Evolutionary conservation across 148 eudicot genomes (phyloP).

Genomic region (Rhododendron kiyosumense): DNA sequence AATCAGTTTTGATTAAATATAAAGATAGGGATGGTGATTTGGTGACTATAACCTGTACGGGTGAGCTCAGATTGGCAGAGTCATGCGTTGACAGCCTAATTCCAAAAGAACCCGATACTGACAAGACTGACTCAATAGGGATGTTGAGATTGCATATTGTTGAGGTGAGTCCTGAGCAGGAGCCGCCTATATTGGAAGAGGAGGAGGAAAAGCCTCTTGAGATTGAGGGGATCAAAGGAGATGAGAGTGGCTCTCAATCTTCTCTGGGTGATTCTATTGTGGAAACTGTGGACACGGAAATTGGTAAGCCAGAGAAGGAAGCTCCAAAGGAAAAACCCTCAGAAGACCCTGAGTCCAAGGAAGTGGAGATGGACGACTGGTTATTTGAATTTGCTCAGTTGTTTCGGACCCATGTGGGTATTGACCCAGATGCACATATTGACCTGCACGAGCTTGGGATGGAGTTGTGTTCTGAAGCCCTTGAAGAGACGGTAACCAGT

Average conservation of each 20-base stretch:
- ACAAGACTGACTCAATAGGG: slow-evolving; percentile 44
- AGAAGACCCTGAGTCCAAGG: slow-evolving; percentile 68
- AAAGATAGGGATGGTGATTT: slow-evolving; percentile 84
- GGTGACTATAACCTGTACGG: slow-evolving; percentile 78
- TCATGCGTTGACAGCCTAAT: slow-evolving; percentile 49
- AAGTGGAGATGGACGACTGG: slow-evolving; percentile 97
- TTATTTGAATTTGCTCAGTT: slow-evolving; percentile 88
- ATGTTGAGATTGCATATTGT: slow-evolving; percentile 81
- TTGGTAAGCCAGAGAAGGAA: slow-evolving; percentile 49
- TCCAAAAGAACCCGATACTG: slow-evolving; percentile 54
- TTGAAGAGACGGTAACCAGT: slow-evolving; percentile 89
- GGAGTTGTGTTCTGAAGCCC: slow-evolving; percentile 94
- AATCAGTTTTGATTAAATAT: slow-evolving; percentile 70
- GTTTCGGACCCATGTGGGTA: slow-evolving; percentile 81
- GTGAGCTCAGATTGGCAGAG: slow-evolving; percentile 82
- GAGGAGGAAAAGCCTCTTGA: slow-evolving; percentile 60
- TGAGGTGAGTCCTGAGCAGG: slow-evolving; percentile 86
- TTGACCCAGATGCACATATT: slow-evolving; percentile 93
- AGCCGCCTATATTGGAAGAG: slow-evolving; percentile 72
- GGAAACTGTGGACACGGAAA: slow-evolving; percentile 52
- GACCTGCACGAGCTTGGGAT: slow-evolving; percentile 92
- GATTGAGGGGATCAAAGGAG: slow-evolving; percentile 45
- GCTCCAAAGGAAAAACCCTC: slow-evolving; percentile 38
- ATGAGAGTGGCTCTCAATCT: slow-evolving; percentile 61
- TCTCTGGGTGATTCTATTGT: slow-evolving; percentile 49